Evolutionary conservation across 345 rosid genomes (phyloP), one percentile per base, ranked within the genome.

Genomic region (Geranium brycei): DNA sequence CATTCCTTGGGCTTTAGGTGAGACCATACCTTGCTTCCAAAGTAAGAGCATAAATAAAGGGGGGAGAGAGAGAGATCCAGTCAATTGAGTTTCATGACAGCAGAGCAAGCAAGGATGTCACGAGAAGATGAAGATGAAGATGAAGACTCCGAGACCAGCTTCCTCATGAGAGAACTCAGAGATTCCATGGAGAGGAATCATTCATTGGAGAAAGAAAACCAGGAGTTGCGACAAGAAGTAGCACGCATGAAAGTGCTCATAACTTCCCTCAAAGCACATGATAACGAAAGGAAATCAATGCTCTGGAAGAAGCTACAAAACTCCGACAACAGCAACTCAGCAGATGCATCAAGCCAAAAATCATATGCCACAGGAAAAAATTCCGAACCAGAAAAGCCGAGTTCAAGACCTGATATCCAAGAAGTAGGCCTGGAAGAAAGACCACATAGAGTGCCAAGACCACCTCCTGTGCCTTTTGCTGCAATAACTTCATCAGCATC

Each of bases 281-380:
- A 86, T 58, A 86, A 83, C 59, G 98, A 87, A 79, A 84, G 97
- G 67, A 87, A 83, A 79, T 78, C 93, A 58, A 70, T 82, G 76
- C 87, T 87, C 12, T 87, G 97, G 98, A 89, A 92, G 85, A 89
- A 89, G 79, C 69, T 89, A 62, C 95, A 92, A 72, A 85, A 70
- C 71, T 66, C 87, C 51, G 74, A 70, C 19, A 90, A 86, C 15
- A 66, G 60, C 19, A 47, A 23, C 28, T 23, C 28, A 23, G 28
- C 62, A 63, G 68, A 78, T 72, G 19, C 35, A 31, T 28, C 65
- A 31, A 78, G 77, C 7, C 77, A 74, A 82, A 91, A 82, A 69
- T 73, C 71, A 14, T 28, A 76, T 58, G 82, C 77, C 31, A 68
- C 68, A 72, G 71, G 66, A 57, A 78, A 85, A 70, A 63, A 60